Percentiles rank a stretch among this genome's conserved stretches.
Conservation (phyloP, 2,329 filamentous ascomycete genomes). For the Cercospora beticola region DNA sequence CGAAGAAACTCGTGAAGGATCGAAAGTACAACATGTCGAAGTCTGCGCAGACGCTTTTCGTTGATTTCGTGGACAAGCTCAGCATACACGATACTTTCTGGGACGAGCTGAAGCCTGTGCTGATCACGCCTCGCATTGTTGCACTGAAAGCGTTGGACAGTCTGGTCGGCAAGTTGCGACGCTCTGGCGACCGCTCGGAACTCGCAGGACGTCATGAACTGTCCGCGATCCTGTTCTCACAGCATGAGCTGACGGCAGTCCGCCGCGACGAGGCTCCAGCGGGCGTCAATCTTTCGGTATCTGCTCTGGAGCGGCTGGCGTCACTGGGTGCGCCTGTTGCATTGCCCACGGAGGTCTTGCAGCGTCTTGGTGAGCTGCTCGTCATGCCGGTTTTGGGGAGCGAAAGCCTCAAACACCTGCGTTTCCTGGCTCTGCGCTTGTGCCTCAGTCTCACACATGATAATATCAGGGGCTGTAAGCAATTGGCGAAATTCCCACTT, state of each 20-base stretch:
- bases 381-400: conserved; percentile 15
- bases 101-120: conserved; percentile 53
- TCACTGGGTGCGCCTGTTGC: conserved; percentile 24
- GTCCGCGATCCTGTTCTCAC: conserved; percentile 19
- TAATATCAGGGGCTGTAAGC: conserved; percentile 64
- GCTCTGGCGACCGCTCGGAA: conserved; percentile 47
- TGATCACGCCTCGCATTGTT: conserved; percentile 62
- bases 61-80: conserved; percentile 51
- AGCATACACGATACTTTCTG: conserved; percentile 55
- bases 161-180: conserved; percentile 52
- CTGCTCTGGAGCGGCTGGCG: conserved; percentile 39
- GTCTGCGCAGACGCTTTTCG: conserved; percentile 58
- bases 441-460: conserved; percentile 86
- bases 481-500: conserved; percentile 59
- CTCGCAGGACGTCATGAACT: conserved; percentile 44
- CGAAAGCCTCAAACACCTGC: conserved; percentile 23
- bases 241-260: conserved; percentile 16
- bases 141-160: conserved; percentile 64
- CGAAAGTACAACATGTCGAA: conserved; percentile 69
- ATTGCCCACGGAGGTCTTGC: conserved; percentile 30
- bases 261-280: conserved; percentile 38
- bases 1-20: conserved; percentile 62
- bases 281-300: conserved; percentile 50
- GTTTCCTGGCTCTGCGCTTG: conserved; percentile 61
- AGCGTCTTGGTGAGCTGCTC: conserved; percentile 24